A percentile compares a stretch with the other conserved stretches of the same genome.
Conservation (phyloP, 139 green algal genomes). For the Diplosphaera chodatii region DNA sequence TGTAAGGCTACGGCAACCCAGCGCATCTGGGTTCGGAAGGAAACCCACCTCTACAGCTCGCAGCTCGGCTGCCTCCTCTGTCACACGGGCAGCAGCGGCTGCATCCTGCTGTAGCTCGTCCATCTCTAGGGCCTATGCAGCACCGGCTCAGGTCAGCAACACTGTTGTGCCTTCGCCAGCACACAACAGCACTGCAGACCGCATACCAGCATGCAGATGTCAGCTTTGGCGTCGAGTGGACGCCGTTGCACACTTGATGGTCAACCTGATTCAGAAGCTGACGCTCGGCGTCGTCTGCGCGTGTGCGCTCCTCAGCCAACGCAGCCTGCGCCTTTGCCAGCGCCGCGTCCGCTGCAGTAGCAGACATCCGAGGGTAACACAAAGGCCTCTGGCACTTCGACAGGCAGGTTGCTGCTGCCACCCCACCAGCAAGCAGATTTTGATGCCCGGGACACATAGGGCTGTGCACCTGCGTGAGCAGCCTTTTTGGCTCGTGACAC, state of each 20-base stretch:
- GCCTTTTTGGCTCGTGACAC: slow-evolving; percentile 10
- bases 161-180: no score
- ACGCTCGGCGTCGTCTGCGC: not conserved
- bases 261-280: not conserved
- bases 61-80: slow-evolving; percentile 14
- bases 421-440: no score
- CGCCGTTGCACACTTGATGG: no score
- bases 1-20: no score
- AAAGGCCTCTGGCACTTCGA: no score
- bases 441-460: no score
- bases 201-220: no score
- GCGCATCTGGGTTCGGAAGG: slow-evolving; percentile 12
- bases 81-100: not conserved
- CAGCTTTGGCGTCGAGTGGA: no score
- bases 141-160: no score
- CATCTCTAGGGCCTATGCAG: slow-evolving; percentile 15
- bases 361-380: no score
- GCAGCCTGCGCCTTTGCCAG: not conserved
- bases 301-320: not conserved
- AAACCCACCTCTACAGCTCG: not conserved
- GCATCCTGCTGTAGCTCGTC: not conserved
- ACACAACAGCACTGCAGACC: no score
- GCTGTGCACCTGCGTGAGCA: not conserved
- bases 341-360: not conserved
- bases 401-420: no score